Evolutionary conservation across 1,284 basidiomycete species (phyloP).

Genomic region (Ustilago xerochloae): DNA sequence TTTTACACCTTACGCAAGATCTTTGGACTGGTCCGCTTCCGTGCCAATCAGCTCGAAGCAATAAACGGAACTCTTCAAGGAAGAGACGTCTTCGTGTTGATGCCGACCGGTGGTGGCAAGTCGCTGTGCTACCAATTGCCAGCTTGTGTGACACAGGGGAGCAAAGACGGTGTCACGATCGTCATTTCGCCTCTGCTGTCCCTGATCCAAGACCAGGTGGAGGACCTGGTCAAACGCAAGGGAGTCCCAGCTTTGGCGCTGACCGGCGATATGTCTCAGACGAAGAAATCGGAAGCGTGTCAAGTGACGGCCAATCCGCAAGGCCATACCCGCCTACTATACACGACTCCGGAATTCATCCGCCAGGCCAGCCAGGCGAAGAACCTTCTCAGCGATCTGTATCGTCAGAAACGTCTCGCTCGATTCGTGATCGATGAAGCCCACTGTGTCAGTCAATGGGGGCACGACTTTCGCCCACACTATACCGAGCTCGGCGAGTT

Average conservation of each 20-base stretch:
- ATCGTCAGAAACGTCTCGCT: conserved; percentile 75
- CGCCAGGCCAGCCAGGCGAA: conserved; percentile 69
- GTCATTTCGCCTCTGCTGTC: conserved; percentile 91
- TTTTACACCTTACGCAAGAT: conserved; percentile 74
- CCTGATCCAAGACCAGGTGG: conserved; percentile 90
- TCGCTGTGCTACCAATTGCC: conserved; percentile 77
- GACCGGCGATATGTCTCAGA: conserved; percentile 73
- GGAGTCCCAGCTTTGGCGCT: conserved; percentile 80
- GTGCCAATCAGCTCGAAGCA: conserved; percentile 86
- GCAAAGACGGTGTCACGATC: conserved; percentile 83
- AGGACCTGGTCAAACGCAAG: conserved; percentile 76
- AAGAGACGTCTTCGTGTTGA: conserved; percentile 90
- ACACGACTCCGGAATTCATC: conserved; percentile 89
- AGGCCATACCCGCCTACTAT: conserved; percentile 76
- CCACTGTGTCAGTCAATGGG: conserved; percentile 88
- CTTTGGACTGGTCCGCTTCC: conserved; percentile 80
- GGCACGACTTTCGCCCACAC: conserved; percentile 79
- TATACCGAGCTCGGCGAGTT: conserved; percentile 75
- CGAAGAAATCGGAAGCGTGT: conserved; percentile 71
- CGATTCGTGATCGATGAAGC: conserved; percentile 96
- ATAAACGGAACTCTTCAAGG: conserved; percentile 84
- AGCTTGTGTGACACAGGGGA: conserved; percentile 80
- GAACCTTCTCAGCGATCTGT: conserved; percentile 75
- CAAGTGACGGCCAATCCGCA: conserved; percentile 62
- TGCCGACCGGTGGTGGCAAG: conserved; percentile 98